Evolutionary conservation across 768 basidiomycete species (phyloP), one percentile per base, ranked within the genome.

Genomic region (Calocera cornea): DNA sequence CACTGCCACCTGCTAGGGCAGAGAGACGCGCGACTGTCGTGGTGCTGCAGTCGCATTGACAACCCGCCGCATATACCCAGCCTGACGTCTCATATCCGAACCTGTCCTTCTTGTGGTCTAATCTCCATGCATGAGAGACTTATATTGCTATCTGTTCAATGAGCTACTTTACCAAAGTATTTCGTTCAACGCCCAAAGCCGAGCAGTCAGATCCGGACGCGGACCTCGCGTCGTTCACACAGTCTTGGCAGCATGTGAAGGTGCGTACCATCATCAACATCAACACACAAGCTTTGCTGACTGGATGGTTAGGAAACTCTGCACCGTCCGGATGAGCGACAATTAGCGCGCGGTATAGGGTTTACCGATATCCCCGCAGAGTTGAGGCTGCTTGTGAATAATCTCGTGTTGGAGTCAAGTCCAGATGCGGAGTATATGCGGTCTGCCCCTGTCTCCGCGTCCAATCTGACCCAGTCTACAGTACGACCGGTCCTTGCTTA

Each of bases 241-340:
- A 41, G 2, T 65, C 68, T 1, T 68, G 68, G 68, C 47, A 64
- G 31, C 19, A 38, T 16, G 60, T 66, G 27, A 66, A 64, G 38
- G 65, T 60, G 65, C 22, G 40, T 22, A 11, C 41, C n/a, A 17
- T 33, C 14, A 29, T 8, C 54, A 33, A 5, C 2, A 8, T 31
- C 27, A 2, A 47, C 24, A 8, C 2, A 64, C 34, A 24, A 49
- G 64, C 44, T 65, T 33, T 50, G n/a, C 33, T 63, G 24, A 40
- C 12, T 27, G 14, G 33, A 24, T 69, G 68, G 16, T 29, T 69
- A 95, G 93, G 84, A 85, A 71, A 94, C 90, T 2, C 83, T 97
- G n/a, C 78, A 84, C 63, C 82, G 89, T 74, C 93, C 94, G 0
- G 92, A 97, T 76, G 93, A 97, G 78, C 83, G 93, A 41, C 92